Evolutionary conservation across 2,329 filamentous ascomycete species (phyloP).

Genomic region (Diaporthe citrichinensis): DNA sequence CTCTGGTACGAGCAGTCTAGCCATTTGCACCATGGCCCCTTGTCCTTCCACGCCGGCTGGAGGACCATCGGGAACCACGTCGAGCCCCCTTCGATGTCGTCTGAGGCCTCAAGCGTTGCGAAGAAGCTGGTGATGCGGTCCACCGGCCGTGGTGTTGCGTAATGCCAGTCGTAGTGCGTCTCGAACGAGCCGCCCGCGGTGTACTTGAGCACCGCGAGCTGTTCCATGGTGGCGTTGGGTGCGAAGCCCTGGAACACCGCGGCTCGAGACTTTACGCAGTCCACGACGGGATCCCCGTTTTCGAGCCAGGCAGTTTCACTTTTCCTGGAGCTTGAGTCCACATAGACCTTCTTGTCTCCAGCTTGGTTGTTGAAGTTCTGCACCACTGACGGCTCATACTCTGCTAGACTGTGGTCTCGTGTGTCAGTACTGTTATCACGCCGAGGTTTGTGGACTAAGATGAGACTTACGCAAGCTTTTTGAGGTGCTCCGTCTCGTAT

Average conservation of each 20-base stretch:
- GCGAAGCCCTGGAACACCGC: conserved; percentile 32
- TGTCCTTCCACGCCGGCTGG: conserved; percentile 21
- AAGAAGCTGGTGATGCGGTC: conserved; percentile 34
- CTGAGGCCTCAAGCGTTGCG: conserved; percentile 22
- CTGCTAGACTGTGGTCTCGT: background rate
- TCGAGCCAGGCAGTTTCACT: conserved; percentile 33
- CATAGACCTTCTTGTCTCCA: background rate
- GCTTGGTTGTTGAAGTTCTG: conserved; percentile 24
- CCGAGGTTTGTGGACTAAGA: too few species aligned
- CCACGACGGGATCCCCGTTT: conserved; percentile 10
- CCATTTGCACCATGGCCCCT: conserved; percentile 33
- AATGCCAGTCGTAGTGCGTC: conserved; percentile 32
- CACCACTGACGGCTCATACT: conserved; percentile 33
- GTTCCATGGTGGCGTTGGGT: conserved; percentile 22
- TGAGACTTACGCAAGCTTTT: conserved; percentile 18
- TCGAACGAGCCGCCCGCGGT: conserved; percentile 18
- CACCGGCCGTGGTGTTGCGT: background rate
- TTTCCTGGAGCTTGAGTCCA: conserved; percentile 17
- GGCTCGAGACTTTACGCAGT: conserved; percentile 8
- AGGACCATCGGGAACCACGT: conserved; percentile 39
- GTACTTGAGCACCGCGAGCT: conserved; percentile 32
- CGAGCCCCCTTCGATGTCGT: conserved; percentile 27
- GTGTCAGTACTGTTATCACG: background rate
- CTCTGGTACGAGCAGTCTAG: conserved; percentile 29
- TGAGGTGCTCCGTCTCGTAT: conserved; percentile 29